Evolutionary conservation across 1,139 yeast species (phyloP), one percentile per base, ranked within the genome.

Genomic region (Debaryomyces fabryi): DNA sequence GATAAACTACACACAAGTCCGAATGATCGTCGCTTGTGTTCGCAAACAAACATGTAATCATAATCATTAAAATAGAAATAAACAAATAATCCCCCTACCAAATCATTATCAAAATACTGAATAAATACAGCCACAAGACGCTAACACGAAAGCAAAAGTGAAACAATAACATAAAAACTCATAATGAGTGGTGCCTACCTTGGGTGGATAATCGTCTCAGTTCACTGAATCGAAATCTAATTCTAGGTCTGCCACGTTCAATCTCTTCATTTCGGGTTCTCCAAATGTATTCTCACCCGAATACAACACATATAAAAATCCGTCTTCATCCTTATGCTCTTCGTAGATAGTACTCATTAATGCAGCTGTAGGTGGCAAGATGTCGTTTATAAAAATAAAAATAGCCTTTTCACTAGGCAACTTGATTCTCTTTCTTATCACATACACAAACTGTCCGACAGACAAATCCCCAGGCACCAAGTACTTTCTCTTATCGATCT

Each of bases 361-460:
- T 24, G 98, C 96, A 20, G 98, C 97, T 2, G 99, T 93, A 43
- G 98, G 98, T 20, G 99, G 99, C 60, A 93, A 80, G 51, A 93
- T 92, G 66, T 93, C 99, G 65, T 93, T 92, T 53, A 93, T 96
- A 69, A 93, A 93, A 58, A 93, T 91, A 70, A 93, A 93, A 58
- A 93, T 92, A 42, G 99, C 99, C 85, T 93, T 92, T 71, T 93
- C 99, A 38, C 97, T 89, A 41, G 97, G 96, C 56, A 93, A 81
- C 77, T 88, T 88, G 69, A 93, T 92, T 68, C 99, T 86, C 75
- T 92, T 91, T 71, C 99, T 86, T 61, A 93, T 90, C 52, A 93
- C 99, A 64, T 93, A 93, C 47, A 93, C 98, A 74, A 93, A 92
- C 70, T 93, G 99, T 34, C 99, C 99, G 52, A 93, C 97, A 0